Evolutionary conservation across 805 yeast species (phyloP), one percentile per base, ranked within the genome.

Genomic region (Diddensiella caesifluorescens): DNA sequence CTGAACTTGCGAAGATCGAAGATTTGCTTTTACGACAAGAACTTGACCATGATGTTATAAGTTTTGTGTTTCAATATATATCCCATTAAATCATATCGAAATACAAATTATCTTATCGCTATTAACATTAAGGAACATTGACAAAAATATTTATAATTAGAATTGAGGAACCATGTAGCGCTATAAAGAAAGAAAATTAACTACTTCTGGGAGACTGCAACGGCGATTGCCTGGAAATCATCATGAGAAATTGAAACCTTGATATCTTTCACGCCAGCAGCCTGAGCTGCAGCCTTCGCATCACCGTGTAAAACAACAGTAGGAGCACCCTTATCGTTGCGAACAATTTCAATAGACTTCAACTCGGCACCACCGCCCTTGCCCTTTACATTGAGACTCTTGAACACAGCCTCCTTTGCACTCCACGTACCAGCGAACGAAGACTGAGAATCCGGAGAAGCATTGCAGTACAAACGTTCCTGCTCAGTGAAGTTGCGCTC

Each of bases 381-480:
- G 35, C 95, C 79, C 59, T 76, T 75, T 49, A 86, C 95, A 48
- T 92, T 89, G 59, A 92, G 72, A 15, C 95, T 85, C 71, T 92
- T 92, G 80, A 92, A 92, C 26, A 89, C 97, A 32, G 99, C 98
- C 70, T 92, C 99, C 69, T 92, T 92, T 34, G 98, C 98, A 22
- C 96, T 86, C 99, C 99, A 92, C 33, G 95, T 83, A 36, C 99
- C 99, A 21, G 98, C 88, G 66, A 75, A 92, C 3, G 97, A 86
- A 10, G 97, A 86, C 58, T 79, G 83, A 39, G 92, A 85, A 51
- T 74, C 73, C 32, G 97, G 72, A 23, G 96, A 79, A 25, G 69
- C 60, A 46, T 64, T 53, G 64, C 97, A 88, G 73, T 92, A 92
- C 26, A 68, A 70, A 52, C 81, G 80, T 71, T 92, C 99, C 13